phyloP scores from a whole-genome alignment of 768 basidiomycete genomes.

The Guyanaporus albipodus region DNA sequence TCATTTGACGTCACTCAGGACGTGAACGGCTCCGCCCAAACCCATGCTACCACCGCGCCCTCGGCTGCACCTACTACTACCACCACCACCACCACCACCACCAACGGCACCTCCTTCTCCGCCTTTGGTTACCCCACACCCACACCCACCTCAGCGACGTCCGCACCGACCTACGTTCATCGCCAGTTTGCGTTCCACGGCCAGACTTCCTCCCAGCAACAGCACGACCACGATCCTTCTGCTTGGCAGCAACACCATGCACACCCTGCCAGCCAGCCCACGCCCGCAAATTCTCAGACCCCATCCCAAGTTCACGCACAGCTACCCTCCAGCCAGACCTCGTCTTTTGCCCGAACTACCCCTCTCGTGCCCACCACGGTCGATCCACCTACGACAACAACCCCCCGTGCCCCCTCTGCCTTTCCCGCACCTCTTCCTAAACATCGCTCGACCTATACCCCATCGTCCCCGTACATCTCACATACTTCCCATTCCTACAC shows the following conservation, averaged over 20 bases:
- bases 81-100: conserved; percentile 10
- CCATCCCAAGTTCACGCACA: conserved; percentile 20
- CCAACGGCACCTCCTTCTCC: conserved; percentile 17
- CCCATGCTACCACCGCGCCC: not conserved
- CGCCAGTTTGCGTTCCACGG: conserved; percentile 22
- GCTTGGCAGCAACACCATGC: conserved; percentile 26
- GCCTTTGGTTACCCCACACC: conserved; percentile 23
- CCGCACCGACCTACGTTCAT: conserved; percentile 17
- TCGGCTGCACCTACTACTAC: conserved; percentile 10
- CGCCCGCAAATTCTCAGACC: conserved; percentile 14
- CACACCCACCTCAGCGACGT: conserved; percentile 20
- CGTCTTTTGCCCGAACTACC: conserved; percentile 25
- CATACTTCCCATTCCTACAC: conserved; percentile 14
- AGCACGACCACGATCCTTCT: conserved; percentile 21
- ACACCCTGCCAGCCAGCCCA: conserved; percentile 7
- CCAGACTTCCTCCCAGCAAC: conserved; percentile 14
- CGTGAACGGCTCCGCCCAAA: not conserved
- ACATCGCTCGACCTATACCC: conserved; percentile 19
- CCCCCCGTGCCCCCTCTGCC: conserved; percentile 6
- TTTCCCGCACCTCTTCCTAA: conserved; percentile 19
- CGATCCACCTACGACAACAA: conserved; percentile 12
- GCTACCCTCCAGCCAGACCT: conserved; percentile 5
- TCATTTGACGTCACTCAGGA: conserved; percentile 24
- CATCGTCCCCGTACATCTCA: conserved; percentile 21
- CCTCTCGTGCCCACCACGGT: conserved; percentile 30